Evolutionary conservation across 2,329 filamentous ascomycete species (phyloP).

Genomic region (Pseudocercospora eumusae): DNA sequence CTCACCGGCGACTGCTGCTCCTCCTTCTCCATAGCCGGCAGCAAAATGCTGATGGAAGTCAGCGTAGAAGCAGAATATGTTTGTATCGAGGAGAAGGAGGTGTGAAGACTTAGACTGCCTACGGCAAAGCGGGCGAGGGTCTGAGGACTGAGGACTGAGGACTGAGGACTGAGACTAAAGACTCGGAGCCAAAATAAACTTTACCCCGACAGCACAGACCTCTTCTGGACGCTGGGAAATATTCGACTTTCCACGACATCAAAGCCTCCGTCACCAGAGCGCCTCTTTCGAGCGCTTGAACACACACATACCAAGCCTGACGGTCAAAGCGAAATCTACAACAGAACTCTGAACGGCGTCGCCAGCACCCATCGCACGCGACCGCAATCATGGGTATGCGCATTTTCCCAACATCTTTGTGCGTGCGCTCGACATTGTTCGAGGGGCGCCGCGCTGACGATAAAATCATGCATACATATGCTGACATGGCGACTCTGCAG

Average conservation of each 20-base stretch:
- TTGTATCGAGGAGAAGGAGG: background rate
- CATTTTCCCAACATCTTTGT: constrained; percentile 11
- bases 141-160: too few relatives aligned
- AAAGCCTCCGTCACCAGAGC: background rate
- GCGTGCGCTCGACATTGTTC: constrained; percentile 7
- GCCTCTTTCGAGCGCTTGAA: constrained; percentile 14
- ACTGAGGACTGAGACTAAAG: too few relatives aligned
- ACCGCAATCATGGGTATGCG: constrained; percentile 62
- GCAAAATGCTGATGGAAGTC: background rate
- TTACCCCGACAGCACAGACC: background rate
- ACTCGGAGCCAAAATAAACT: background rate
- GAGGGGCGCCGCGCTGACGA: background rate
- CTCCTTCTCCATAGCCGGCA: constrained; percentile 16
- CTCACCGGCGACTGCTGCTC: constrained; percentile 16
- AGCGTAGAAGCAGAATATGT: background rate
- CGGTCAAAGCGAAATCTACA: constrained; percentile 12
- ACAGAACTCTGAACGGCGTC: constrained; percentile 8
- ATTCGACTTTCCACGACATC: background rate
- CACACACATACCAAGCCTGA: constrained; percentile 9
- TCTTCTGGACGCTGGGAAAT: background rate
- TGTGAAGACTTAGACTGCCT: too few relatives aligned
- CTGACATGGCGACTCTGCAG: constrained; percentile 32
- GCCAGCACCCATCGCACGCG: constrained; percentile 29
- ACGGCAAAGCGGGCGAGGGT: too few relatives aligned
- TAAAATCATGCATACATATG: constrained; percentile 10